phyloP scores from a whole-genome alignment of 345 rosid genomes.

The Brassica rapa region DNA sequence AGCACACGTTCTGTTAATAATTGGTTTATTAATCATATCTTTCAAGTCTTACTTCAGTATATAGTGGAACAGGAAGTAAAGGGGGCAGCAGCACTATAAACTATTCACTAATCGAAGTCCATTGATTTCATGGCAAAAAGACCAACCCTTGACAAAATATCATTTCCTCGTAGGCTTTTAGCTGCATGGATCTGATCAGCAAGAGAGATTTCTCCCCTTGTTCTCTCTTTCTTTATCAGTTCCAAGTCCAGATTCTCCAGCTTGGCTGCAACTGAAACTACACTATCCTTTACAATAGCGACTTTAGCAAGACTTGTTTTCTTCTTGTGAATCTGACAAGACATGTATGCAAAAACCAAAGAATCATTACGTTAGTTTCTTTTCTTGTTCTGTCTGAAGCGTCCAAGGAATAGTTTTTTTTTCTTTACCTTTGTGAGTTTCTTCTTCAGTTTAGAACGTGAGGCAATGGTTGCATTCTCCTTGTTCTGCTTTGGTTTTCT shows the following conservation, averaged over 20 bases:
- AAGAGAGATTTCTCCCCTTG: slow-evolving; percentile 55
- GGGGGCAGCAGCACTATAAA: slow-evolving; percentile 9
- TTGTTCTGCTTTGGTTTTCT: slow-evolving; percentile 39
- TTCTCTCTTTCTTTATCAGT: slow-evolving; percentile 55
- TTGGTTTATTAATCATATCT: not conserved
- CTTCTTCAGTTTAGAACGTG: slow-evolving; percentile 49
- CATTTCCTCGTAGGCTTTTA: slow-evolving; percentile 50
- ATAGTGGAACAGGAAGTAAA: slow-evolving; percentile 15
- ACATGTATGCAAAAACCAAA: slow-evolving; percentile 10
- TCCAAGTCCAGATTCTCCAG: slow-evolving; percentile 68
- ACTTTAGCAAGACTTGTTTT: slow-evolving; percentile 45
- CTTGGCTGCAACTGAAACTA: slow-evolving; percentile 41
- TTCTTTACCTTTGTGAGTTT: slow-evolving; percentile 63
- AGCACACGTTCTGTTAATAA: not conserved
- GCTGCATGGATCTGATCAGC: slow-evolving; percentile 88
- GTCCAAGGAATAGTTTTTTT: not conserved
- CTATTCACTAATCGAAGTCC: slow-evolving; percentile 19
- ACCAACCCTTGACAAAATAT: slow-evolving; percentile 20
- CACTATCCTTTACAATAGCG: slow-evolving; percentile 35
- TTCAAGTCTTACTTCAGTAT: not conserved
- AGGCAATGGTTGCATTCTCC: slow-evolving; percentile 34
- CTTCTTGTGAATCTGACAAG: slow-evolving; percentile 61
- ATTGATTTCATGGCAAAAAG: slow-evolving; percentile 27
- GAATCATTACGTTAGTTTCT: not conserved
- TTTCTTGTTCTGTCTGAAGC: not conserved